A percentile compares a stretch with the other conserved stretches of the same genome.
Evolutionary conservation across 2,329 filamentous ascomycete species (phyloP).

Genomic region (Keithomyces neogunnii): DNA sequence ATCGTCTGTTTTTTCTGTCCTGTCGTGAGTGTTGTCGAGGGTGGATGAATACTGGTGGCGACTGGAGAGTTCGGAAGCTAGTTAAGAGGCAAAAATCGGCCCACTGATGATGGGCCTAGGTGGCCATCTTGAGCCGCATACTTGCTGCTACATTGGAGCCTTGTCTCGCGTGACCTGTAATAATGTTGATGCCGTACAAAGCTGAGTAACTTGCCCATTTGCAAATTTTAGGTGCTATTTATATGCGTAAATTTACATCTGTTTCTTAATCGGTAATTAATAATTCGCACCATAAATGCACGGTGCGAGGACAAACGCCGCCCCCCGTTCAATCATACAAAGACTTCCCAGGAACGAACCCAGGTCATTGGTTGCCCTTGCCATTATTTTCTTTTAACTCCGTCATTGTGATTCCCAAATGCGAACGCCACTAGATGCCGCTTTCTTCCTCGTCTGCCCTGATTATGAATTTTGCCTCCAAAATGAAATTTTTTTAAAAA

Average conservation of each 20-base stretch:
- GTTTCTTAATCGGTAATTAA: neutral
- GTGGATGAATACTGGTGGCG: neutral
- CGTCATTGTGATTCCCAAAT: constrained; percentile 8
- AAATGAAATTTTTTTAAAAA: constrained; percentile 6
- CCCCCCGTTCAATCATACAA: neutral
- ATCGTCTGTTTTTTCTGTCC: too few relatives aligned
- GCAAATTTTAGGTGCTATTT: too few relatives aligned
- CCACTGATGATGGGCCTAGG: neutral
- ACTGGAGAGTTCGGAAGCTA: neutral
- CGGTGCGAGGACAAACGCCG: neutral
- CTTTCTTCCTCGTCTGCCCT: neutral
- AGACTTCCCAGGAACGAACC: neutral
- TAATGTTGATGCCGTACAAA: too few relatives aligned
- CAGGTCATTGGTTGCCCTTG: constrained; percentile 5
- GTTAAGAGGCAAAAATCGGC: neutral
- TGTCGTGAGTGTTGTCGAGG: neutral
- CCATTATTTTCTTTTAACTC: constrained; percentile 4
- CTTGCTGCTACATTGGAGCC: too few relatives aligned
- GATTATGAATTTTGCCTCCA: neutral
- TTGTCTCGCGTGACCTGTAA: too few relatives aligned
- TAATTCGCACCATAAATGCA: neutral
- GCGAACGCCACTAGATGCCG: constrained; percentile 8
- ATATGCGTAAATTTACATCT: too few relatives aligned
- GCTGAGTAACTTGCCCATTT: too few relatives aligned
- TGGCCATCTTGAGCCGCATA: too few relatives aligned